Evolutionary conservation across 75 land plant genomes (phyloP).

Genomic region (Picea sitchensis): DNA sequence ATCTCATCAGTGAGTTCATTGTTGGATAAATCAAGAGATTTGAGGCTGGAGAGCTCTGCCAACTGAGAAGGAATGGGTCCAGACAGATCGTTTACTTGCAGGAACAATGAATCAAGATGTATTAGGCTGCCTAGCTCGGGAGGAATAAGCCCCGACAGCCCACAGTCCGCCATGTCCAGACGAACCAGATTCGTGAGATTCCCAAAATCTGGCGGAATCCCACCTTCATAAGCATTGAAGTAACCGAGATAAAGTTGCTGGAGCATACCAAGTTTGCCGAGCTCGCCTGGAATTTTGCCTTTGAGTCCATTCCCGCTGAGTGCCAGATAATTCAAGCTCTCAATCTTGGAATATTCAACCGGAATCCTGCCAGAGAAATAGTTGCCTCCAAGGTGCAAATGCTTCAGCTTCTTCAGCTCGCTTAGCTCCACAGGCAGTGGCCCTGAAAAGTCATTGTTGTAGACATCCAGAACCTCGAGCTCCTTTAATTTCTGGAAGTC

Average conservation of each 20-base stretch:
- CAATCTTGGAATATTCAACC: constrained; percentile 34
- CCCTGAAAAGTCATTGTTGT: constrained; percentile 61
- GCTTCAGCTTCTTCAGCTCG: constrained; percentile 30
- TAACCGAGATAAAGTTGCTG: constrained; percentile 62
- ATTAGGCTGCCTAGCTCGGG: constrained; percentile 47
- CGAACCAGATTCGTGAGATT: constrained; percentile 49
- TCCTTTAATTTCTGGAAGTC: constrained; percentile 32
- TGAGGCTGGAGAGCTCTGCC: constrained; percentile 29
- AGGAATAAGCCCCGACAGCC: constrained; percentile 53
- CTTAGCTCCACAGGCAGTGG: constrained; percentile 49
- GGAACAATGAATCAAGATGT: constrained; percentile 44
- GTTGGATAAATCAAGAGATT: constrained; percentile 52
- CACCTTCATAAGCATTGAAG: constrained; percentile 53
- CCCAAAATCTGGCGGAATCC: constrained; percentile 60
- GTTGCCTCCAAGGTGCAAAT: constrained; percentile 72
- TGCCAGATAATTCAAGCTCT: constrained; percentile 32
- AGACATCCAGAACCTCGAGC: constrained; percentile 53
- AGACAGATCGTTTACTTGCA: constrained; percentile 51
- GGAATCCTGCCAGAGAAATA: constrained; percentile 66
- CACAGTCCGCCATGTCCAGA: constrained; percentile 58
- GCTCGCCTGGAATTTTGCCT: constrained; percentile 56
- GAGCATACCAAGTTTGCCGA: constrained; percentile 45
- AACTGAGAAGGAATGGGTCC: constrained; percentile 50
- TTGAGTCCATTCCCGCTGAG: constrained; percentile 54
- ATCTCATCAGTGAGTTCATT: constrained; percentile 25